Evolutionary conservation across 2,329 filamentous ascomycete species (phyloP), one percentile per base, ranked within the genome.

Genomic region (Plectosphaerella plurivora): DNA sequence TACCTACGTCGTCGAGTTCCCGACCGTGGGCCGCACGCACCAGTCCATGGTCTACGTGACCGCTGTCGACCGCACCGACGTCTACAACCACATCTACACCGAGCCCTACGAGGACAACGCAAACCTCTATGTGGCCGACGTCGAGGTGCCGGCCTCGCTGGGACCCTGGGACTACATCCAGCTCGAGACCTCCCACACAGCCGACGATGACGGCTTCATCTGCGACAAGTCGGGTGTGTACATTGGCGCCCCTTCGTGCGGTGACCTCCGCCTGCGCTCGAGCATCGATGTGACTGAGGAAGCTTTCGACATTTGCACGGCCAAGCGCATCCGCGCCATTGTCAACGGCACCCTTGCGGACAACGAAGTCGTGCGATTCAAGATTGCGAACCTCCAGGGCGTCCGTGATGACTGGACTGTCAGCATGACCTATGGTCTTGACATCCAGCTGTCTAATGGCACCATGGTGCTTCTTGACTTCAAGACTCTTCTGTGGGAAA

Each of bases 81-180:
- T 53, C 14, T 55, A 55, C 15, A 45, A 55, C 16, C 37, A 46
- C 12, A 37, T 51, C 4, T 44, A 25, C 3, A 51, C 46, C 20
- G 14, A 33, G 2, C 51, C 49, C 2, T 55, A 47, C 14, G 54
- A 55, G n/a, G 51, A 33, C 9, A 47, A 39, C 3, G 28, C 28
- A 33, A 28, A 41, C 11, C 25, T 55, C 28, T 55, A 25, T 45
- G 46, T 49, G 1, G 49, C 41, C 2, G 51, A 55, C 9, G 47
- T 50, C 15, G 54, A 55, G 25, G 41, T 55, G 4, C 49, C 54
- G 2, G 45, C 51, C 3, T 36, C 54, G 0, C 22, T 53, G 35
- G 54, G 54, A 7, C 51, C 51, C 4, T 55, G 54, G 51, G 49
- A 55, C 46, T 55, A 24, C 35, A 51, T 55, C 11, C 48, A 50